phyloP scores from a whole-genome alignment of 2,329 filamentous ascomycete species.

The Microsporum canis region DNA sequence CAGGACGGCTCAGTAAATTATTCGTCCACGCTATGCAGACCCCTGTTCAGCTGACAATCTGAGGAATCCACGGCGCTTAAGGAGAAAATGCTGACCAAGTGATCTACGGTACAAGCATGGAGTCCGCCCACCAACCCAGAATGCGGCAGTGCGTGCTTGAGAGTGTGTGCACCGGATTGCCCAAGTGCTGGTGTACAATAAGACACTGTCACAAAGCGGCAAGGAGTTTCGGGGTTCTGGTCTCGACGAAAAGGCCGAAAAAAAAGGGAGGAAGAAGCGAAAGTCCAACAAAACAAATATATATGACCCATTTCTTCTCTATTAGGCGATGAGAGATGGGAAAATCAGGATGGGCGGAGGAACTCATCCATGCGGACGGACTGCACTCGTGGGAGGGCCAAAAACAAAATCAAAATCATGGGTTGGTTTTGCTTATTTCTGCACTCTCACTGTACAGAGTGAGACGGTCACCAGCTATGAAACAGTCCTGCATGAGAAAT shows the following conservation, averaged over 20 bases:
- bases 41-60: constrained; percentile 2
- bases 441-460: background rate
- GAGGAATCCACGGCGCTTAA: constrained; percentile 2
- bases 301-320: background rate
- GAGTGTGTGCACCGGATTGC: background rate
- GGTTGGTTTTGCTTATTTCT: background rate
- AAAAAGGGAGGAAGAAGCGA: background rate
- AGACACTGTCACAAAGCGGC: background rate
- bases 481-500: background rate
- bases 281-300: background rate
- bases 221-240: background rate
- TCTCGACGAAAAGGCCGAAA: background rate
- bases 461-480: background rate
- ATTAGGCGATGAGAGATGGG: background rate
- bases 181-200: background rate
- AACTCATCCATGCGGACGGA: background rate
- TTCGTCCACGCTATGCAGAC: background rate
- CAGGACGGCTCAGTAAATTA: background rate
- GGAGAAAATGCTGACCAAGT: background rate
- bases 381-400: background rate
- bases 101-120: constrained; percentile 1
- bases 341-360: background rate
- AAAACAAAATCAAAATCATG: background rate
- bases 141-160: background rate
- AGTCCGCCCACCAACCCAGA: background rate